A percentile compares a stretch with the other conserved stretches of the same genome.
Evolutionary conservation across 139 green algal species (phyloP).

Genomic region (Zygnema circumcarinatum): DNA sequence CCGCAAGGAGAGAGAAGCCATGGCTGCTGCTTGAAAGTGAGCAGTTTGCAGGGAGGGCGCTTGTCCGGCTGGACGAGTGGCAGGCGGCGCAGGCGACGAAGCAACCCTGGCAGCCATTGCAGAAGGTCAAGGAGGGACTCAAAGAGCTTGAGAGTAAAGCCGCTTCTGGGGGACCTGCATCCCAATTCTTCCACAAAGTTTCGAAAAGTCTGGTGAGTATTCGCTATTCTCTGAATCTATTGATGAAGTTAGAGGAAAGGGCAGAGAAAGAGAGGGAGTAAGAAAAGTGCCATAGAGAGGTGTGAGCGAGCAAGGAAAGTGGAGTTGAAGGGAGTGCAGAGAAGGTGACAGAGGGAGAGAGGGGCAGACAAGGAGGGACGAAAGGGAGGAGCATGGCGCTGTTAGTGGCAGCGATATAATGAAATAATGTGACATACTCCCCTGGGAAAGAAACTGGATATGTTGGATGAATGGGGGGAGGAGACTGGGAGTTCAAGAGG

Average conservation of each 20-base stretch:
- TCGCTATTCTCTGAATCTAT: background rate
- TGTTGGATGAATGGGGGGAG: too few species aligned
- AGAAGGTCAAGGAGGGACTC: slow-evolving; percentile 25
- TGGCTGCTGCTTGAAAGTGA: background rate
- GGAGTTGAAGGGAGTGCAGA: background rate
- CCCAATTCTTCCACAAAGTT: background rate
- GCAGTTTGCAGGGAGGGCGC: slow-evolving; percentile 9
- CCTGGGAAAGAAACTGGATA: too few species aligned
- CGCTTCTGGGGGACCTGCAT: background rate
- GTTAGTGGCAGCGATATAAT: too few species aligned
- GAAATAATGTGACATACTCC: too few species aligned
- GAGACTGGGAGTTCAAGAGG: too few species aligned
- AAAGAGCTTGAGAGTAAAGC: slow-evolving; percentile 37
- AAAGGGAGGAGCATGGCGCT: too few species aligned
- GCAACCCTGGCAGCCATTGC: slow-evolving; percentile 10
- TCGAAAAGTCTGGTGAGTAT: slow-evolving; percentile 11
- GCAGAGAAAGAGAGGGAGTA: background rate
- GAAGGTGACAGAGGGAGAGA: too few species aligned
- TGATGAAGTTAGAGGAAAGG: background rate
- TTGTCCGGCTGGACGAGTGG: slow-evolving; percentile 37
- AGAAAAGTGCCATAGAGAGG: background rate
- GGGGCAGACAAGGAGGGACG: too few species aligned
- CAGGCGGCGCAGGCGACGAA: background rate
- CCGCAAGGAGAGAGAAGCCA: background rate
- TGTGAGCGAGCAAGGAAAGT: background rate